Evolutionary conservation across 768 basidiomycete species (phyloP), one percentile per base, ranked within the genome.

Genomic region (Pleurotus cornucopiae): DNA sequence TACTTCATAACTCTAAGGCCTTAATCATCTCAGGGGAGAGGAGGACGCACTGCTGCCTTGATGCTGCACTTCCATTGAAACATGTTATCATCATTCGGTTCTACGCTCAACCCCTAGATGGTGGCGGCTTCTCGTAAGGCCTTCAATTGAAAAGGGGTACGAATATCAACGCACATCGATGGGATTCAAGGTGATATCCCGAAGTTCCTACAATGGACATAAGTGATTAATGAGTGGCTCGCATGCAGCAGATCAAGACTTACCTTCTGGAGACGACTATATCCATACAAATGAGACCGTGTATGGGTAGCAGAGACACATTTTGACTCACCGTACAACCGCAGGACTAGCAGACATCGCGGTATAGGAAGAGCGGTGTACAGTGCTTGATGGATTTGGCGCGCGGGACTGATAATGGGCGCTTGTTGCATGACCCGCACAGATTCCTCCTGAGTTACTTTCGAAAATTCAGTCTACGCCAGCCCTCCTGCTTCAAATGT

Each of bases 201-300:
- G 70, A 41, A 91, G 68, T 76, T 93, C 91, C 91, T 93, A 58
- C 25, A 46, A 34, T 9, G 6, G 9, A 34, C 30, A 34, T 34
- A 11, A 9, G 9, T 34, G 30, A 34, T 34, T 34, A 11, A 34
- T 34, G 30, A 34, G 30, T 34, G 9, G 30, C 30, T 34, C 30
- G 30, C 11, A 34, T 30, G 30, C 30, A 34, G 11, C 11, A 9
- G 7, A 34, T 11, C 7, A 16, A 55, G 34, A 16, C 47, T 39
- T 62, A 89, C 89, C 76, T 85, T 88, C 63, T 88, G 86, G 23
- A 92, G 86, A 49, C 89, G 88, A 58, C 89, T 90, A 62, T 34
- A 59, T 49, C 54, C 30, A 34, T 34, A 13, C 55, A 39, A 48
- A 39, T 49, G 63, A 34, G 7, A 34, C 30, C 7, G 6, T 9